Conservation (phyloP, 441 rosid genomes). For the Mallotus japonicus region DNA sequence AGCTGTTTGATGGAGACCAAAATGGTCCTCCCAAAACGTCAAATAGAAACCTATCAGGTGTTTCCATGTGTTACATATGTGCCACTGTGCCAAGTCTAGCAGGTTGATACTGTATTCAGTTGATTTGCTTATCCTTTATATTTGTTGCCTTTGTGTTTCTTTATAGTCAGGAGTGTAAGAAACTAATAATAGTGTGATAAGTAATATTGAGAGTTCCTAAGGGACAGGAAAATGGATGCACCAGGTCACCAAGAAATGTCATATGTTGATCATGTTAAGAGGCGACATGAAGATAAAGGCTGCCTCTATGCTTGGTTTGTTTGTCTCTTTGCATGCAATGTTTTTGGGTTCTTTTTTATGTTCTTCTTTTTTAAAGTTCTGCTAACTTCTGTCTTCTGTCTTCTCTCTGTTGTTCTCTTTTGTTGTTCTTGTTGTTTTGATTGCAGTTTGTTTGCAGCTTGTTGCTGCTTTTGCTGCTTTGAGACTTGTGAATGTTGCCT, state of each 20-base stretch:
- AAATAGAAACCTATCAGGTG: background rate
- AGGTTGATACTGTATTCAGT: background rate
- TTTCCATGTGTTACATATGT: background rate
- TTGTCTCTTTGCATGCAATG: constrained; percentile 5
- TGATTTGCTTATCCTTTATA: background rate
- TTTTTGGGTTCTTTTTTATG: background rate
- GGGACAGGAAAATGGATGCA: constrained; percentile 27
- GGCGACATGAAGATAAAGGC: constrained; percentile 42
- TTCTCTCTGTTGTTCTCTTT: background rate
- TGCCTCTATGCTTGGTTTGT: constrained; percentile 41
- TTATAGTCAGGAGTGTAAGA: background rate
- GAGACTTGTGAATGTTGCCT: constrained; percentile 38
- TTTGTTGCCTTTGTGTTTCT: background rate
- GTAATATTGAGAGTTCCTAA: too few species aligned
- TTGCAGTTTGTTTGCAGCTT: constrained; percentile 32
- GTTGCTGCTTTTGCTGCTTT: constrained; percentile 42
- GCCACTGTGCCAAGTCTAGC: too few species aligned
- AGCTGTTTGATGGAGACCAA: background rate
- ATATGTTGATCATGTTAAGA: constrained; percentile 33
- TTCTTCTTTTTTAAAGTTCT: background rate
- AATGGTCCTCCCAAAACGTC: background rate
- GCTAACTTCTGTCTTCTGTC: too few species aligned
- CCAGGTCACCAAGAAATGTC: constrained; percentile 37
- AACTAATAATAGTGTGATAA: too few species aligned
- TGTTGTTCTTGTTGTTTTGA: background rate